Conservation (phyloP, 495 filamentous ascomycete genomes). For the Podospora comata region DNA sequence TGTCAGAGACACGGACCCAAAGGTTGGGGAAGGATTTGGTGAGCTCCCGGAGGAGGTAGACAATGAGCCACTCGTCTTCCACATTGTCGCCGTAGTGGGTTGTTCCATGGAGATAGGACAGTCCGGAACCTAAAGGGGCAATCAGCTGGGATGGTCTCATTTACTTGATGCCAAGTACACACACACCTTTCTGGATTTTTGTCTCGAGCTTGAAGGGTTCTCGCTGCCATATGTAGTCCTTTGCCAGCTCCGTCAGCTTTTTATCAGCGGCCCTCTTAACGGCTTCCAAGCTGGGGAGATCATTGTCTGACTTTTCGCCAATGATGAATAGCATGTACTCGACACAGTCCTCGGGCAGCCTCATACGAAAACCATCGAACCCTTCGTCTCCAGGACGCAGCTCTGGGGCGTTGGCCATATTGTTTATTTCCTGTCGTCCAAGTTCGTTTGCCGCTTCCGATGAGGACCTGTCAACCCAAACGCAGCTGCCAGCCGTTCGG, state of each 20-base stretch:
- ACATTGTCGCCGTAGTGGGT: conserved; percentile 90
- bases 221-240: conserved; percentile 94
- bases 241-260: conserved; percentile 59
- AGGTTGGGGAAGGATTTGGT: conserved; percentile 67
- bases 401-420: conserved; percentile 28
- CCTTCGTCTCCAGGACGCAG: conserved; percentile 39
- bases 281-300: conserved; percentile 57
- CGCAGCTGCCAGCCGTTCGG: too few relatives aligned
- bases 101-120: conserved; percentile 59
- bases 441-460: not conserved
- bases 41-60: conserved; percentile 83
- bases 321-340: conserved; percentile 81
- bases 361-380: conserved; percentile 66
- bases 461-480: not conserved
- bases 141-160: not conserved
- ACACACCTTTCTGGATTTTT: conserved; percentile 57
- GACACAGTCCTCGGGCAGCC: conserved; percentile 79
- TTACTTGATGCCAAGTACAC: not conserved
- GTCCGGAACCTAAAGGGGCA: conserved; percentile 27
- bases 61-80: conserved; percentile 95
- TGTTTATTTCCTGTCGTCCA: not conserved
- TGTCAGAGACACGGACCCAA: conserved; percentile 80
- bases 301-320: conserved; percentile 50
- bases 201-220: conserved; percentile 63
- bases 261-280: conserved; percentile 65